Evolutionary conservation across 805 yeast species (phyloP), one percentile per base, ranked within the genome.

Genomic region (Yarrowia phangngaensis): DNA sequence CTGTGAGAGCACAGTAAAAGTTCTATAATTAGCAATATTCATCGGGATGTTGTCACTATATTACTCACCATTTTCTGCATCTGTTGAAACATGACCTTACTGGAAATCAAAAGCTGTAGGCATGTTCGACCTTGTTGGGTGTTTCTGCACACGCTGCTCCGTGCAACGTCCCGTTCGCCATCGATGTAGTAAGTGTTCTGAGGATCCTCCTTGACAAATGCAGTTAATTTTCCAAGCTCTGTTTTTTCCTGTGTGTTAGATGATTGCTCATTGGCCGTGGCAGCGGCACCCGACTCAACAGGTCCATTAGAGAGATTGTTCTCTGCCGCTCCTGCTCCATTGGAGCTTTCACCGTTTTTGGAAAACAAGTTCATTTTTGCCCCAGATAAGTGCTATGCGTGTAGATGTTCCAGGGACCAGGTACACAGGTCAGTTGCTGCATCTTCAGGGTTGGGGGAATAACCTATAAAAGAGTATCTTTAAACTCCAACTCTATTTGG

Each of bases 31-130:
- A 15, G 23, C 4, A 14, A 23, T 22, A 4, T 13, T 29, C 29
- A 8, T 16, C 24, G 16, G 5, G 14, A 23, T 28, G 12, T 9
- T 9, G 27, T 9, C 11, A 24, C 9, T n/a, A 12, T 12, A 24
- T 24, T 12, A 41, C 48, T 41, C 35, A 41, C 48, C 48, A 29
- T 41, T 29, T 41, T 29, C 35, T 41, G 48, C 48, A 41, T 41
- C 35, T 41, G 48, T 27, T 29, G 35, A 6, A 41, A 41, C 48
- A 41, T 20, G 35, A 41, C 34, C 48, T 41, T 41, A 35, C 35
- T 22, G 16, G 27, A 20, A 16, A 41, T 41, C 35, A 41, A 19
- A 6, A 41, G 48, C 35, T 41, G 48, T 28, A 41, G 22, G 30
- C 48, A 41, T 16, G 48, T 41, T 23, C 48, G 27, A 8, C 48